Percentiles rank a stretch among this genome's conserved stretches.
Conservation (phyloP, 2,329 filamentous ascomycete genomes). For the Fusarium sp. region DNA sequence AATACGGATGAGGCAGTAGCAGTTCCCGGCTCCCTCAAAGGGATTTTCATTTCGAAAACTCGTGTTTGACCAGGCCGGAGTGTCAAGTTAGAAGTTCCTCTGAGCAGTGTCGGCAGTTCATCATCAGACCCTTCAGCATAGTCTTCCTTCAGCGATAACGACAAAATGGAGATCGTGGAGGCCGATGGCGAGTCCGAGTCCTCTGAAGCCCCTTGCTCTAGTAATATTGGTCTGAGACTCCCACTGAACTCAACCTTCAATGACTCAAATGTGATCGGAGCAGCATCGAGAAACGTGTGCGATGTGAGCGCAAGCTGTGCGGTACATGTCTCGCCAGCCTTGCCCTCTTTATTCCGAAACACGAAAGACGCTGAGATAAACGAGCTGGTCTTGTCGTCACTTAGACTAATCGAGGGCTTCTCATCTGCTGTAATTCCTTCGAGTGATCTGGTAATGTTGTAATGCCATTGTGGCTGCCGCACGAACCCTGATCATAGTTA, state of each 20-base stretch:
- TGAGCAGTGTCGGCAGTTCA: slow-evolving; percentile 52
- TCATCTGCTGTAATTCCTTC: slow-evolving; percentile 56
- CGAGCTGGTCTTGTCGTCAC: slow-evolving; percentile 61
- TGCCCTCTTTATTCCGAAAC: slow-evolving; percentile 67
- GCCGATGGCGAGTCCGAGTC: background rate
- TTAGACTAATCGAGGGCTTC: slow-evolving; percentile 61
- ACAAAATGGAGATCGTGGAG: slow-evolving; percentile 31
- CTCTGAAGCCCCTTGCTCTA: slow-evolving; percentile 54
- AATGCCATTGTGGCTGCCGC: slow-evolving; percentile 65
- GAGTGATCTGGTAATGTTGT: slow-evolving; percentile 67
- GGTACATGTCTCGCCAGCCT: slow-evolving; percentile 66
- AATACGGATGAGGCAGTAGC: slow-evolving; percentile 71
- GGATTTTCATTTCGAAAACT: slow-evolving; percentile 76
- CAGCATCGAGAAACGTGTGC: slow-evolving; percentile 61
- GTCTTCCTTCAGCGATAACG: slow-evolving; percentile 47
- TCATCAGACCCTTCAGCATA: slow-evolving; percentile 39
- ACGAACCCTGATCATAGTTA: slow-evolving; percentile 57
- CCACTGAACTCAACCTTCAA: slow-evolving; percentile 66
- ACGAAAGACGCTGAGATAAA: slow-evolving; percentile 65
- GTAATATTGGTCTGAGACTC: slow-evolving; percentile 62
- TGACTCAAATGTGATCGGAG: slow-evolving; percentile 61
- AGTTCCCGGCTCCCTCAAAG: slow-evolving; percentile 84
- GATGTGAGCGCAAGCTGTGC: slow-evolving; percentile 69
- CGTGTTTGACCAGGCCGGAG: slow-evolving; percentile 73
- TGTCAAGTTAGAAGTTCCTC: slow-evolving; percentile 69